Evolutionary conservation across 2,329 filamentous ascomycete species (phyloP), one percentile per base, ranked within the genome.

Genomic region (Colletotrichum salicis): DNA sequence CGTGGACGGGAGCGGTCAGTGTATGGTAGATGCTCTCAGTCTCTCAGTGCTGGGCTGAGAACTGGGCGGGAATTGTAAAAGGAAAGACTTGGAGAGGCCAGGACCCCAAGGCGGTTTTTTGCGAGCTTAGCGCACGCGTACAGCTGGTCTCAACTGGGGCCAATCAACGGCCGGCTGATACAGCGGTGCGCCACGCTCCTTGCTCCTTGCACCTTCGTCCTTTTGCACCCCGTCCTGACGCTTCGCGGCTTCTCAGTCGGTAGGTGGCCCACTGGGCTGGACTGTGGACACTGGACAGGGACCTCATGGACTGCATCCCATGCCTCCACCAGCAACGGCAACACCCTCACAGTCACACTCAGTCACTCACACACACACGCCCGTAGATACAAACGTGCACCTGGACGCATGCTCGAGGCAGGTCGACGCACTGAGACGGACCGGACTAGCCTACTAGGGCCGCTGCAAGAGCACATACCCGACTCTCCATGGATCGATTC

Each of bases 91-190:
- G 68, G 48, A 65, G 62, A 29, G 24, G 29, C 63, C 29, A 51
- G 33, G 56, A 62, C 68, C 70, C 70, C 64, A 77, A 76, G 76
- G 76, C 75, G 75, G 77, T 68, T 77, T 73, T 77, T 78, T 74
- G 75, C 77, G 78, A 75, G 61, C 70, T 73, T 75, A 73, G 74
- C 75, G 74, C 70, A 72, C 61, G 37, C 71, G 75, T 77, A 76
- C 76, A 78, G 76, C 75, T 75, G 77, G 76, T 70, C 67, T 72
- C 56, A 58, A 60, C 60, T 67, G 75, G 73, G 75, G 68, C 80
- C 80, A 82, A 81, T 82, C 76, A 80, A 75, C 74, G 54, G 22
- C 74, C 70, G 69, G 64, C 64, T 70, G 48, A 51, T 72, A 66
- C 70, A 69, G 69, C 73, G 66, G 75, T 74, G 74, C 76, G 78